phyloP scores from a whole-genome alignment of 2,329 filamentous ascomycete genomes.

The Ustulina deusta region DNA sequence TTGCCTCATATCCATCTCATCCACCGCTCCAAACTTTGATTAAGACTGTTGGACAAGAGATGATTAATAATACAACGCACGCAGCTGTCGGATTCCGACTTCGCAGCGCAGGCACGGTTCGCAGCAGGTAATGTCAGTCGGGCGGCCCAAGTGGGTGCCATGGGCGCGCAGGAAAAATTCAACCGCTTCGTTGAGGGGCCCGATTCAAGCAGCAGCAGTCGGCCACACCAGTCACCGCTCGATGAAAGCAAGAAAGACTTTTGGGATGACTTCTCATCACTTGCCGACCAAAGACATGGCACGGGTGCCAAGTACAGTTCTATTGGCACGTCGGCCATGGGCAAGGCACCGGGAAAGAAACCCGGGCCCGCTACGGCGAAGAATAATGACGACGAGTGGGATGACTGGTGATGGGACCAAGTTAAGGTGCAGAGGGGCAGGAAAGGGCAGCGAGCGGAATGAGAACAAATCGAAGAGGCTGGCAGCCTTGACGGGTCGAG shows the following conservation, averaged over 20 bases:
- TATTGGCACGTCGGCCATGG: slow-evolving; percentile 71
- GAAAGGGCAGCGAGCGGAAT: neutral
- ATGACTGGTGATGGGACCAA: slow-evolving; percentile 65
- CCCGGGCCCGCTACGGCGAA: slow-evolving; percentile 51
- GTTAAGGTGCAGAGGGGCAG: neutral
- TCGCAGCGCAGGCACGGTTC: slow-evolving; percentile 74
- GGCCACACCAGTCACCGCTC: slow-evolving; percentile 53
- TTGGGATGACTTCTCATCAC: slow-evolving; percentile 88
- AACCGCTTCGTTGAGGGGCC: slow-evolving; percentile 88
- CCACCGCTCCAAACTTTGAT: too few relatives aligned
- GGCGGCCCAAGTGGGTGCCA: slow-evolving; percentile 76
- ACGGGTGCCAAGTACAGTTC: slow-evolving; percentile 58
- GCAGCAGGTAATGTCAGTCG: slow-evolving; percentile 75
- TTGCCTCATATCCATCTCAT: neutral
- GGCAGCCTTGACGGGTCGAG: slow-evolving; percentile 62
- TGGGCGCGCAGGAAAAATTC: slow-evolving; percentile 82
- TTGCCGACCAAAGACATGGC: slow-evolving; percentile 68
- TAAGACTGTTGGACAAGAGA: neutral
- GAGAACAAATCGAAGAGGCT: slow-evolving; percentile 1
- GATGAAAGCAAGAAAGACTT: slow-evolving; percentile 82
- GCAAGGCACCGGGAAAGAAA: slow-evolving; percentile 60
- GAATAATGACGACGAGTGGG: slow-evolving; percentile 71
- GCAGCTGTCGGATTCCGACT: slow-evolving; percentile 84
- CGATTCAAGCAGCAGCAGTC: slow-evolving; percentile 48
- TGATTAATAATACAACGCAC: slow-evolving; percentile 13